Evolutionary conservation across 441 rosid species (phyloP), one percentile per base, ranked within the genome.

Genomic region (Brassica balearica): DNA sequence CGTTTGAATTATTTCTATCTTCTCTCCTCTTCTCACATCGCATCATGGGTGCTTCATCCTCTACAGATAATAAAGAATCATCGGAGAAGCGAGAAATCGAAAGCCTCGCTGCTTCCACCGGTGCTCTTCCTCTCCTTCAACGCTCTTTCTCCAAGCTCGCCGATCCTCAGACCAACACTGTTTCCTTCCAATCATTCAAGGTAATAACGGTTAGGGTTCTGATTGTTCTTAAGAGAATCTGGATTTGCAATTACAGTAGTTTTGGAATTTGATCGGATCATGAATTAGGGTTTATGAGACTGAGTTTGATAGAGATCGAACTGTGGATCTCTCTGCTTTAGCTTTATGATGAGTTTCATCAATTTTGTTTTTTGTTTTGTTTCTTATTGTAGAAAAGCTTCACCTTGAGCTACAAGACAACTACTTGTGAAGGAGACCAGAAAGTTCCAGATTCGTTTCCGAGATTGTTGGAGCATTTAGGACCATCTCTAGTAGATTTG

Each of bases 41-140:
- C 53, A 69, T 36, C 68, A 92, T 91, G 97, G 97, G 97, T 78
- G 92, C 90, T 22, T 90, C 97, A 4, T 87, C 97, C 15, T 95
- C 99, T 20, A 82, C 84, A 15, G 88, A 86, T 63, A 84, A 83
- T 77, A 72, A 65, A 8, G 80, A 46, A 7, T 74, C 81, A 34
- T 48, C 65, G 23, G 92, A 90, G 63, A 90, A 85, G 72, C 82
- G 86, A 59, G 91, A 92, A 83, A 85, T 84, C 76, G 99, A 95
- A 86, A 82, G 83, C 80, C 82, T 87, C 51, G 97, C 91, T 3
- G 92, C 95, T 81, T 89, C 96, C 41, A 82, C 86, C 2, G 98
- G 98, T 67, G 87, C 92, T 59, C 90, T 90, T 71, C 88, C 97
- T 51, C 43, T 85, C 76, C 97, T 96, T 73, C 90, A 79, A 64